Evolutionary conservation across 495 filamentous ascomycete species (phyloP), one percentile per base, ranked within the genome.

Genomic region (Parathielavia hyrcaniae): DNA sequence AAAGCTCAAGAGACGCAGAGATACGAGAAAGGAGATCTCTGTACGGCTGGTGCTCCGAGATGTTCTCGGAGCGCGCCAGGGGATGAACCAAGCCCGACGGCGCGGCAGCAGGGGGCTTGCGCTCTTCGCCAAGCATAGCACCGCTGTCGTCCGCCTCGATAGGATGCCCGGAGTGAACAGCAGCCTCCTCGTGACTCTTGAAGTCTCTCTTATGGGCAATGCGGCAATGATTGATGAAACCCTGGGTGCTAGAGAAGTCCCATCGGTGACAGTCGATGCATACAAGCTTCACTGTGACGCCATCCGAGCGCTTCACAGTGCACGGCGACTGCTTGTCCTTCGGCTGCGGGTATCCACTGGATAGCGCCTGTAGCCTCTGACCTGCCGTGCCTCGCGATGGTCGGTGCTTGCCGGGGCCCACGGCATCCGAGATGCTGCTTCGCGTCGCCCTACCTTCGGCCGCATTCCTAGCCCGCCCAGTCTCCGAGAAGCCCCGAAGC

Each of bases 211-310:
- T 85, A 71, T 98, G 93, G 10, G 91, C 89, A 56, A 98, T 97
- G 43, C 93, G 90, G 65, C 91, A 97, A 65, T 98, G 93, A 63
- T 98, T 98, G 75, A 98, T 92, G 67, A 98, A 97, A 3, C 93
- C 93, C 70, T 98, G 93, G 1, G 89, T 89, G 70, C 90, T 96
- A 45, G 87, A 90, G 69, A 97, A 97, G 68, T 97, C 87, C 72
- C 86, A 86, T 55, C 90, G 78, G 43, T 88, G 81, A 66, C 93
- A 98, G 67, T 93, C 87, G 50, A 91, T 77, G 73, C 93, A 98
- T 50, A 92, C 83, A 46, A 97, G 80, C 71, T 95, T 95, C 55
- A 83, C 80, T 14, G 72, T 77, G 63, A 78, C 70, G 50, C 80
- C 80, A 62, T 83, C 78, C 17, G 73, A 72, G 30, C 78, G 73